Percentiles rank a stretch among this genome's conserved stretches.
Evolutionary conservation across 352 stramenopile species (phyloP).

Genomic region (Labyrinthula sp.): DNA sequence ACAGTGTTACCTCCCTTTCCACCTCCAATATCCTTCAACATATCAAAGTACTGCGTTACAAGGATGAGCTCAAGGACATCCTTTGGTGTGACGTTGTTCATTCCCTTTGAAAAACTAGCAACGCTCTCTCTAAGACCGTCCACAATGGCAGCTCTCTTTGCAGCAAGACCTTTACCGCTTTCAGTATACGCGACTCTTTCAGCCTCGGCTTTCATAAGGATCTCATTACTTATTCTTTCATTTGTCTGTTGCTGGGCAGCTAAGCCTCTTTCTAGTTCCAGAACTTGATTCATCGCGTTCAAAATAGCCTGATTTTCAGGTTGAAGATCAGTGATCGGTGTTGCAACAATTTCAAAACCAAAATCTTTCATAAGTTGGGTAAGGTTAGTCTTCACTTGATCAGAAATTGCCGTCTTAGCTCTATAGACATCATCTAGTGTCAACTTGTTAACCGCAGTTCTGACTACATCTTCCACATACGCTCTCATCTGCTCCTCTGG

Average conservation of each 20-base stretch:
- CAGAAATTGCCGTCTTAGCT: conserved; percentile 50
- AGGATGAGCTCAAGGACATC: conserved; percentile 61
- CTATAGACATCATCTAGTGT: conserved; percentile 57
- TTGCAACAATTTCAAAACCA: conserved; percentile 43
- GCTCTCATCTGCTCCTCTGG: conserved; percentile 45
- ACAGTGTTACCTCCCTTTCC: conserved; percentile 4
- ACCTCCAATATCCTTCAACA: conserved; percentile 41
- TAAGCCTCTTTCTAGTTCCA: conserved; percentile 48
- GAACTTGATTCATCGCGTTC: conserved; percentile 62
- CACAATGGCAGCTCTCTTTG: conserved; percentile 60
- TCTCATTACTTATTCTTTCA: too few relatives aligned
- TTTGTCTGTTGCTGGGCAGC: conserved; percentile 43
- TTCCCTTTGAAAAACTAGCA: conserved; percentile 43
- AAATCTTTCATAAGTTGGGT: conserved; percentile 40
- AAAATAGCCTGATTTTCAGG: conserved; percentile 43
- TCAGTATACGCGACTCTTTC: conserved; percentile 59
- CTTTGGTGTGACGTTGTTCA: conserved; percentile 46
- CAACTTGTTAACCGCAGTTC: conserved; percentile 42
- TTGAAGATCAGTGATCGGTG: conserved; percentile 43
- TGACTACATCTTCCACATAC: conserved; percentile 54
- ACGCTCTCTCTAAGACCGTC: conserved; percentile 52
- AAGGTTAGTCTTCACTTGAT: conserved; percentile 41
- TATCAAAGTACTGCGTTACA: conserved; percentile 62
- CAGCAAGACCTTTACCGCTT: conserved; percentile 48
- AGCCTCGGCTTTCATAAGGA: conserved; percentile 50